Base-by-base conservation (phyloP, 768 basidiomycete species). In the Cubamyces sp. region DNA sequence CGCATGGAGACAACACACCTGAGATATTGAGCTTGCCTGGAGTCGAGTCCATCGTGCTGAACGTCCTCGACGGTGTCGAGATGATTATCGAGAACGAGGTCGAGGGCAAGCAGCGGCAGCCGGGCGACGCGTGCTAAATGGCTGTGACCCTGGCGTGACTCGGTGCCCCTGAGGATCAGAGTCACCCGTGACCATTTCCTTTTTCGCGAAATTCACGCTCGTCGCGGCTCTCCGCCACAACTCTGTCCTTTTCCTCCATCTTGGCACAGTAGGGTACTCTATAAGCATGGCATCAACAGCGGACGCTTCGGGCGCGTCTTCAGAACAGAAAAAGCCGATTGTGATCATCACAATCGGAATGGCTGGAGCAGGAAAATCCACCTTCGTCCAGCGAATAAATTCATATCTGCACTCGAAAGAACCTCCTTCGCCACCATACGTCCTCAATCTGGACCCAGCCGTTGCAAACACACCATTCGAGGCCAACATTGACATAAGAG, bases 311-410 rank as follows among this genome's bases (percentile, higher is more conserved):
- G 45, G 57, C 43, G 54, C 47, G 0, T 57, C 61, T 18, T 43
- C 48, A 8, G 64, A 63, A 34, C 69, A 71, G 71, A 75, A 86
- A 69, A 86, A 92, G 69, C 92, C 94, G 0, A 82, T 88, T 7
- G 87, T 91, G 5, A 92, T 97, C 55, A 87, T 97, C 66, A 88
- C 91, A 43, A 96, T 97, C 64, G 95, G 95, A 21, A 96, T 96
- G 94, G 96, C 95, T 0, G 96, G 96, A 5, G 93, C 93, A 3
- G 96, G 96, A 63, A 98, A 98, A 79, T 98, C 97, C 6, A 98
- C 96, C 3, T 92, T 99, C 72, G 92, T 99, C 19, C 94, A 97
- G 68, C 86, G 94, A 37, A 88, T 98, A 59, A 98, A 96, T 74
- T 91, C 96, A 15, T 85, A 98, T 77, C 78, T 98, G 49, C 92